phyloP scores from a whole-genome alignment of 1,139 yeast species.

The Pichia sp. region DNA sequence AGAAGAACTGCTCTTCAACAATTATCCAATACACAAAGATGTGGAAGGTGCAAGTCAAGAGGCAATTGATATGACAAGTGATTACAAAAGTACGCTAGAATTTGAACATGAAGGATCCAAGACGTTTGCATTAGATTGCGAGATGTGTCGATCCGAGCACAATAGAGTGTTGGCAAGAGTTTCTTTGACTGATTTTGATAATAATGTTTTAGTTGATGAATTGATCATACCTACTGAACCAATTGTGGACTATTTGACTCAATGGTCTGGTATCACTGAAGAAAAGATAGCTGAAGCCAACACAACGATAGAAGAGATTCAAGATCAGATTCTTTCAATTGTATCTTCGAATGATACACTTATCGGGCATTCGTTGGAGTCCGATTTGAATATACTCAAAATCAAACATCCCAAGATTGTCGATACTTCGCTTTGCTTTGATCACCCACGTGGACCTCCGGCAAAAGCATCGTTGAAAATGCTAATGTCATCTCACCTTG shows the following conservation, averaged over 20 bases:
- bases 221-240: slow-evolving; percentile 71
- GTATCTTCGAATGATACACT: slow-evolving; percentile 53
- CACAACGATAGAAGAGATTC: slow-evolving; percentile 66
- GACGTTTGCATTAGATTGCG: slow-evolving; percentile 86
- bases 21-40: slow-evolving; percentile 52
- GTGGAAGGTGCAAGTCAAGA: slow-evolving; percentile 26
- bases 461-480: slow-evolving; percentile 72
- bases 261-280: slow-evolving; percentile 81
- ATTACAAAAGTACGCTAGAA: slow-evolving; percentile 56
- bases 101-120: slow-evolving; percentile 55
- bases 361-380: slow-evolving; percentile 71
- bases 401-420: slow-evolving; percentile 62
- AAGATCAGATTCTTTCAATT: slow-evolving; percentile 44
- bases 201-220: slow-evolving; percentile 60
- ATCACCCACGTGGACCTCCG: slow-evolving; percentile 78
- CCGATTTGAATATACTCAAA: slow-evolving; percentile 59
- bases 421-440: slow-evolving; percentile 62
- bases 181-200: slow-evolving; percentile 64
- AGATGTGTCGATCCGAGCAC: slow-evolving; percentile 67
- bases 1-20: slow-evolving; percentile 43
- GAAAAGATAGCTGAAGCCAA: slow-evolving; percentile 60
- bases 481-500: slow-evolving; percentile 54
- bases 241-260: slow-evolving; percentile 76
- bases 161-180: slow-evolving; percentile 75
- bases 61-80: slow-evolving; percentile 26